Evolutionary conservation across 2,329 filamentous ascomycete genomes (phyloP), one percentile per base, ranked within the genome.

Genomic region (Esteya vermicola): DNA sequence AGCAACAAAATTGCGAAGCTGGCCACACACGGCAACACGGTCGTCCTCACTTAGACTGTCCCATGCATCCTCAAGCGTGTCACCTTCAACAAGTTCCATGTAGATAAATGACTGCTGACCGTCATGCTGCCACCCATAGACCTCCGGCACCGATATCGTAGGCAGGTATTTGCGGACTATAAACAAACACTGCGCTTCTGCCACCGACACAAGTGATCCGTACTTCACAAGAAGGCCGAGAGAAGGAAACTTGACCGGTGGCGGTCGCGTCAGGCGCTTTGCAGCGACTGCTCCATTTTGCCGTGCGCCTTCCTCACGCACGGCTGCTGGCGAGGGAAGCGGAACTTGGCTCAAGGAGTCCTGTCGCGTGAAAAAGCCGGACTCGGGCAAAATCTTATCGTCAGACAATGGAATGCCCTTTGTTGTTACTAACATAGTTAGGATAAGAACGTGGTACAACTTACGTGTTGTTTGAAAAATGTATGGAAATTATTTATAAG

Each of bases 181-280:
- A 19, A 35, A 31, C 27, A 43, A 39, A 32, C 38, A 43, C 34
- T 51, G 38, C 22, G 48, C 48, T 41, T 55, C 54, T 19, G 43
- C 41, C 35, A 48, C 28, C 33, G 49, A 52, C 23, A 50, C 40
- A 33, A 51, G 32, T 34, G 39, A 42, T 42, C 55, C 52, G 39
- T 53, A 58, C 40, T 58, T 58, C 22, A 57, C 51, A 41, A 55
- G 13, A 26, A 57, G 41, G 4, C 49, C 52, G 25, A 55, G 36
- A 6, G 49, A 52, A 37, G 48, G 50, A 35, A 57, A 45, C 32
- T 26, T 47, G 41, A 56, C 53, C 30, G 52, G 50, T n/a, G 43
- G 39, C 19, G 52, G 48, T 20, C 48, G 46, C 30, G 50, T 42
- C 41, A 52, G 51, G 1, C 10, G 40, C 39, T 33, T 44, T 18